phyloP scores from a whole-genome alignment of 1,139 yeast genomes.

The Pichiaceae sp. region DNA sequence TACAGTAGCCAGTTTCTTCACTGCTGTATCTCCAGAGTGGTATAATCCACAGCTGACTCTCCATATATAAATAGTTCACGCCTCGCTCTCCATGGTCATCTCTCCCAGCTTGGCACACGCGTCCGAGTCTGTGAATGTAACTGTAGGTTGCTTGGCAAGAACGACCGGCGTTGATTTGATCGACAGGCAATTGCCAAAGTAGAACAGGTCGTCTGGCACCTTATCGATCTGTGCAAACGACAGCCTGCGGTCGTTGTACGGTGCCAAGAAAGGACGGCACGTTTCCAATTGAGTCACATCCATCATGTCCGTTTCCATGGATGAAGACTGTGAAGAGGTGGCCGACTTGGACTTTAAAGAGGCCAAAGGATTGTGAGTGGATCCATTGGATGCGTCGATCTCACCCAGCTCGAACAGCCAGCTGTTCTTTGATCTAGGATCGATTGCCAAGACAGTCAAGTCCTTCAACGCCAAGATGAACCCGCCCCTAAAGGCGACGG shows the following conservation, averaged over 20 bases:
- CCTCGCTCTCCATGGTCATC: too few relatives aligned
- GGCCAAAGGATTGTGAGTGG: too few relatives aligned
- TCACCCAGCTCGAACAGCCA: not conserved
- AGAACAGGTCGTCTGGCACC: not conserved
- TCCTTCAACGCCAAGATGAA: conserved; percentile 5
- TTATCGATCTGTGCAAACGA: conserved; percentile 15
- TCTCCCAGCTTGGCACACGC: too few relatives aligned
- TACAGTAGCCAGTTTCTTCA: too few relatives aligned
- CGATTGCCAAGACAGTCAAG: conserved; percentile 4
- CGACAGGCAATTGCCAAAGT: conserved; percentile 3
- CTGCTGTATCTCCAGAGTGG: too few relatives aligned
- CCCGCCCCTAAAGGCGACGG: conserved; percentile 14
- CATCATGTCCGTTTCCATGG: not conserved
- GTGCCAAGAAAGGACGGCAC: conserved; percentile 44
- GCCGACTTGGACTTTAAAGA: too few relatives aligned
- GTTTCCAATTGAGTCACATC: conserved; percentile 53
- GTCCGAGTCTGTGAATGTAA: too few relatives aligned
- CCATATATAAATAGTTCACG: too few relatives aligned
- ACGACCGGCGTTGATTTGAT: too few relatives aligned
- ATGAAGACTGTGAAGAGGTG: too few relatives aligned
- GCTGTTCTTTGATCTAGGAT: conserved; percentile 4
- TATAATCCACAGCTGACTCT: too few relatives aligned
- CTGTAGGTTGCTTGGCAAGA: too few relatives aligned
- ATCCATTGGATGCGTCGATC: conserved; percentile 10
- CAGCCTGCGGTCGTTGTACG: conserved; percentile 33